A percentile compares a stretch with the other conserved stretches of the same genome.
Evolutionary conservation across 495 filamentous ascomycete genomes (phyloP).

Genomic region (Hypoxylon subgilvum): DNA sequence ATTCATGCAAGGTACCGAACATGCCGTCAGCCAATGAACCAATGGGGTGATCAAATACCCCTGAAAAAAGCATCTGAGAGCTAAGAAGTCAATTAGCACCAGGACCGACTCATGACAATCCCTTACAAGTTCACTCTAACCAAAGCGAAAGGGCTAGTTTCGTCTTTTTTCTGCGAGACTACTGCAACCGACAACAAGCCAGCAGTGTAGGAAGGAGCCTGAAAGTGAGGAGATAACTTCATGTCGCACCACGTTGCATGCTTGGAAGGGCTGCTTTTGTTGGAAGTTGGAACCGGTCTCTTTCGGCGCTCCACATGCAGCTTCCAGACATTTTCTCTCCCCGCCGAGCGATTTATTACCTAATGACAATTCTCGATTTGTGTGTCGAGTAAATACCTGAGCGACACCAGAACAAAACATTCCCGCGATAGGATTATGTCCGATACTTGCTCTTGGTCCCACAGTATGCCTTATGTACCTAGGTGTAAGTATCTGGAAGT

Average conservation of each 20-base stretch:
- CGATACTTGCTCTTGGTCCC: constrained; percentile 30
- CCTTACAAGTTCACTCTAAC: not conserved
- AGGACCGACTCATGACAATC: constrained; percentile 17
- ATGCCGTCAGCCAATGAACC: constrained; percentile 7
- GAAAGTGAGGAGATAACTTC: not conserved
- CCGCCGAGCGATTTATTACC: constrained; percentile 15
- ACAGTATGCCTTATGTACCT: too few species aligned
- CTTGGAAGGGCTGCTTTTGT: constrained; percentile 21
- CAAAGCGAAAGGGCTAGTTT: not conserved
- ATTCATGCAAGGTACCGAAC: constrained; percentile 33
- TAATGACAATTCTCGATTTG: constrained; percentile 11
- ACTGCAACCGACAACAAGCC: not conserved
- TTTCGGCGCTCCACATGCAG: constrained; percentile 9
- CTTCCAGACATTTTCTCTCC: constrained; percentile 20
- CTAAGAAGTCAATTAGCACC: constrained; percentile 15
- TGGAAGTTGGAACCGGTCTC: constrained; percentile 4
- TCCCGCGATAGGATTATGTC: constrained; percentile 20
- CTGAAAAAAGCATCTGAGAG: constrained; percentile 9
- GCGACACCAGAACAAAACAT: not conserved
- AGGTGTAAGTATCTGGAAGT: constrained; percentile 1
- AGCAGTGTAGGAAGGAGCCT: not conserved
- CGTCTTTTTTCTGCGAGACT: not conserved
- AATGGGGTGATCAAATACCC: constrained; percentile 13
- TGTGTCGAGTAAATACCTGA: constrained; percentile 10
- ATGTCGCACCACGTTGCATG: constrained; percentile 26